A percentile compares a stretch with the other conserved stretches of the same genome.
These are phyloP conservation scores for Eugenia klotzschiana DNA, from an alignment of 441 rosid genomes.

Conservation along the genomic window DNA sequence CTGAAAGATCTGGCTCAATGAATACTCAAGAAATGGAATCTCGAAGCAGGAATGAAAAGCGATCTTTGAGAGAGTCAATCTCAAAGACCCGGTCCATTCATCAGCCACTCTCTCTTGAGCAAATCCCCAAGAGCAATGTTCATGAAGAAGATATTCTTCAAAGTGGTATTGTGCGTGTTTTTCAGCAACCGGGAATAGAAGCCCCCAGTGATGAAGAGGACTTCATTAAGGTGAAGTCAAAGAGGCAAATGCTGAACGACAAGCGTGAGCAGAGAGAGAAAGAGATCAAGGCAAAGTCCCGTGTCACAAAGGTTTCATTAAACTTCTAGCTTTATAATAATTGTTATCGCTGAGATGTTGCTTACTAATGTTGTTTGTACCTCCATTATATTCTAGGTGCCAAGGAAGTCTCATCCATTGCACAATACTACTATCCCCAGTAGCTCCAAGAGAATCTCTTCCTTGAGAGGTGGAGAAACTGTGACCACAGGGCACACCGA, in stretches of 20 bases:
- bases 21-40: conserved; percentile 24
- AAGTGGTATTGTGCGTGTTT: conserved; percentile 66
- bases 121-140: conserved; percentile 32
- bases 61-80: conserved; percentile 31
- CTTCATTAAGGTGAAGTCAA: conserved; percentile 94
- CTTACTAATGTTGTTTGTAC: conserved; percentile 6
- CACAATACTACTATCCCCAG: conserved; percentile 18
- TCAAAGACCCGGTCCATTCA: conserved; percentile 19
- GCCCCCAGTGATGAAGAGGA: conserved; percentile 88
- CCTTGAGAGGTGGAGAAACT: conserved; percentile 27
- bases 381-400: conserved; percentile 21
- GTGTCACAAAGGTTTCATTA: conserved; percentile 53
- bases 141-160: conserved; percentile 45
- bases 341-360: conserved; percentile 3
- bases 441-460: conserved; percentile 28
- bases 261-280: conserved; percentile 95
- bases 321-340: background rate
- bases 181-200: conserved; percentile 88
- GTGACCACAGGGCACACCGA: conserved; percentile 18
- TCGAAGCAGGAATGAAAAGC: conserved; percentile 34
- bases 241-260: conserved; percentile 95
- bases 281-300: conserved; percentile 82
- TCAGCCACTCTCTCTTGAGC: conserved; percentile 22
- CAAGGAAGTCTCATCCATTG: conserved; percentile 36
- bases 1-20: conserved; percentile 23